Conservation (phyloP, 1,139 yeast species). For the Suhomyces chickasaworum region DNA sequence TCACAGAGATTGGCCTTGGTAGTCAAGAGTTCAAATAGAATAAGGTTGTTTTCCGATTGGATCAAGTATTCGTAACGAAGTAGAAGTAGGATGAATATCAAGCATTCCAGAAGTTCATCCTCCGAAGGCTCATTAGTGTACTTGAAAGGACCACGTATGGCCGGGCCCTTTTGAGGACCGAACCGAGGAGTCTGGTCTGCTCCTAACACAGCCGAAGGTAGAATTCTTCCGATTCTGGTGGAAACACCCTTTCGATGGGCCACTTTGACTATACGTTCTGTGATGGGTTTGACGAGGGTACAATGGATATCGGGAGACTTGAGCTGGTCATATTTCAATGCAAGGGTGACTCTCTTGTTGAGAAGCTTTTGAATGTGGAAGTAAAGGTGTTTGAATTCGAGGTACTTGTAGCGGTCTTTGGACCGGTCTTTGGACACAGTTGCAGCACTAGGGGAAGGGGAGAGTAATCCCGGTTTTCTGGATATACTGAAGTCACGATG, state of each 20-base stretch:
- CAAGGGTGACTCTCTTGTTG: constrained; percentile 46
- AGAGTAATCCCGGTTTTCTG: constrained; percentile 2
- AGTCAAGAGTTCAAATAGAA: constrained; percentile 48
- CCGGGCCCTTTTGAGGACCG: constrained; percentile 19
- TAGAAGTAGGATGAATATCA: constrained; percentile 38
- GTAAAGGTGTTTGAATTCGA: constrained; percentile 44
- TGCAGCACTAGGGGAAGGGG: constrained; percentile 2
- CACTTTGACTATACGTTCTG: constrained; percentile 32
- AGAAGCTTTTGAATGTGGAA: constrained; percentile 40
- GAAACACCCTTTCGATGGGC: constrained; percentile 21
- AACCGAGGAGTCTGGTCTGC: constrained; percentile 24
- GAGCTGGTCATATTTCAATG: constrained; percentile 57
- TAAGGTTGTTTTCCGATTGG: constrained; percentile 51
- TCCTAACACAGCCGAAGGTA: constrained; percentile 11
- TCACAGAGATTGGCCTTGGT: constrained; percentile 61
- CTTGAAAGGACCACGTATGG: background rate
- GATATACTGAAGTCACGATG: constrained; percentile 14
- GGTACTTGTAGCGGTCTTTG: constrained; percentile 15
- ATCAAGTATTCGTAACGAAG: constrained; percentile 48
- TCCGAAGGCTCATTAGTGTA: constrained; percentile 15
- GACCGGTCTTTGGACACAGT: constrained; percentile 13
- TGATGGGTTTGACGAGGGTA: constrained; percentile 53
- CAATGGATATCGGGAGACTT: constrained; percentile 56
- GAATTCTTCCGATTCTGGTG: constrained; percentile 13
- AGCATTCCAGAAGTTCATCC: constrained; percentile 20